These are phyloP conservation scores for Pseudogymnoascus sp. DNA, from an alignment of 2,329 filamentous ascomycete species.

Conservation along the genomic window DNA sequence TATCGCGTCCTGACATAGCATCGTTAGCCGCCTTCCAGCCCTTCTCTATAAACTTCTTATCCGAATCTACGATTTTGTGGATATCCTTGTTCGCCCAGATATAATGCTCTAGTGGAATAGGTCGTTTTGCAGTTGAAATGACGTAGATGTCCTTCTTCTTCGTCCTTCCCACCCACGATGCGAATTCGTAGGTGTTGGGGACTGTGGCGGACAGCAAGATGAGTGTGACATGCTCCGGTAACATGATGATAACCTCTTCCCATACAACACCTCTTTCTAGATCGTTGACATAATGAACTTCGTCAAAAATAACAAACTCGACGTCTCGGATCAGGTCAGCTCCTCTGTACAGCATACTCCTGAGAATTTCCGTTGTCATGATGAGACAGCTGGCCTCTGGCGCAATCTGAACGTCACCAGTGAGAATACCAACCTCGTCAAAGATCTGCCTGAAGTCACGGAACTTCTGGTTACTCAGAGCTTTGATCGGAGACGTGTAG, in stretches of 20 bases:
- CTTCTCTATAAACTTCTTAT: conserved; percentile 83
- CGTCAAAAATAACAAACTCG: conserved; percentile 97
- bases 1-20: conserved; percentile 73
- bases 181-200: conserved; percentile 95
- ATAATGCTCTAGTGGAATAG: conserved; percentile 91
- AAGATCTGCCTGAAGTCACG: conserved; percentile 85
- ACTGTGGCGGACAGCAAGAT: conserved; percentile 94
- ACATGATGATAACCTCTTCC: conserved; percentile 99
- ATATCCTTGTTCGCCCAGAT: conserved; percentile 91
- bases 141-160: conserved; percentile 99
- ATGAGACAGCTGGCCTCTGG: conserved; percentile 96
- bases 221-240: conserved; percentile 91
- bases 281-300: conserved; percentile 98
- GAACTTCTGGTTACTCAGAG: conserved; percentile 97
- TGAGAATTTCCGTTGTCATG: conserved; percentile 97
- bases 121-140: conserved; percentile 91
- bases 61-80: conserved; percentile 86
- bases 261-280: conserved; percentile 92
- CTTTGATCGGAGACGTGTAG: conserved; percentile 97
- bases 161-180: conserved; percentile 94
- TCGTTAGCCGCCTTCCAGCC: conserved; percentile 94
- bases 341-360: conserved; percentile 96
- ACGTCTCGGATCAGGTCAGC: conserved; percentile 95
- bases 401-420: conserved; percentile 95
- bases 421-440: conserved; percentile 93